Percentiles rank a stretch among this genome's conserved stretches.
These are phyloP conservation scores for Paecilomyces variotii DNA, from an alignment of 2,329 filamentous ascomycete species.

Conservation along the genomic window DNA sequence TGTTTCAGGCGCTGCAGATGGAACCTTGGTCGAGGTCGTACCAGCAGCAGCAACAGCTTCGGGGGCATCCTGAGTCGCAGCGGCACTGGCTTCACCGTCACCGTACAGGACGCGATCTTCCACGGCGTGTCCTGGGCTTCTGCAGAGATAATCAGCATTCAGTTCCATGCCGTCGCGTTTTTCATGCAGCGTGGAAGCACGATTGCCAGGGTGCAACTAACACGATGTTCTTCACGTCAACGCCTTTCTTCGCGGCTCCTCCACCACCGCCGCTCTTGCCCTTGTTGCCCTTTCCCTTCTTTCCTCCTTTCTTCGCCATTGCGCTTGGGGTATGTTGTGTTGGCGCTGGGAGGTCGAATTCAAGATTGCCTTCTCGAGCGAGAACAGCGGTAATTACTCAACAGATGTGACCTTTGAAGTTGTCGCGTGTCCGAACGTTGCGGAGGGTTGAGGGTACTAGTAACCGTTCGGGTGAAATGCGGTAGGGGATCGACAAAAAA, in stretches of 20 bases:
- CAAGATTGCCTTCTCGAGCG: not conserved
- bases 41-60: not conserved
- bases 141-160: not conserved
- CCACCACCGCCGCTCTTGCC: not conserved
- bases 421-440: not conserved
- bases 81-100: not conserved
- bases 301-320: not conserved
- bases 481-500: not conserved
- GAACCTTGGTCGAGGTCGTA: not conserved
- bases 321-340: not conserved
- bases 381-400: not conserved
- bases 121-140: not conserved
- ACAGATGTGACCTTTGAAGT: not conserved
- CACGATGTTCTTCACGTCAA: not conserved
- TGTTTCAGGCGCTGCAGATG: not conserved
- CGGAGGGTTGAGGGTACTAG: not conserved
- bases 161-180: not conserved
- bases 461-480: not conserved
- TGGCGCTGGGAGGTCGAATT: not conserved
- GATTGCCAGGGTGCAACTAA: not conserved
- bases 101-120: not conserved
- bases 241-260: not conserved
- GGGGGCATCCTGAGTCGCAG: not conserved
- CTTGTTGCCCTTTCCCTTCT: not conserved
- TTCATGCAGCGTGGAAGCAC: not conserved